These are phyloP conservation scores for Sideroxylon spinosum DNA, from an alignment of 179 eudicot species.

Conservation along the genomic window DNA sequence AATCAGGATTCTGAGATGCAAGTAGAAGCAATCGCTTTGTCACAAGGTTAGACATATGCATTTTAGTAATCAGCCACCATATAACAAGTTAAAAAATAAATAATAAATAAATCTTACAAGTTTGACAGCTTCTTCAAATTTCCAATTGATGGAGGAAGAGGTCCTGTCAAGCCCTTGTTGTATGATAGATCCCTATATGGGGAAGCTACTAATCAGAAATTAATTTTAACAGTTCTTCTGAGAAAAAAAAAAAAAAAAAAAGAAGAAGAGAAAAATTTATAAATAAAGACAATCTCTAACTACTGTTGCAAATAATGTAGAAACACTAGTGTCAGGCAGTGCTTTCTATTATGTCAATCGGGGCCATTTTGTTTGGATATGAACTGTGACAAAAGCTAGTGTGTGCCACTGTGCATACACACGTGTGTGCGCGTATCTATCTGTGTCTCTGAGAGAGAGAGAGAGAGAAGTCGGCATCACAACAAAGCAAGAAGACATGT, in stretches of 20 bases:
- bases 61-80: background rate
- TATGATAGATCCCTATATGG: slow-evolving; percentile 67
- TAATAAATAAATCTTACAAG: background rate
- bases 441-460: no score
- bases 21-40: background rate
- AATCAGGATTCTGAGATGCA: slow-evolving; percentile 28
- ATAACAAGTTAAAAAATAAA: background rate
- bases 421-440: no score
- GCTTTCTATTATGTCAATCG: background rate
- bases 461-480: no score
- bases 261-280: background rate
- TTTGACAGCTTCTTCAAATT: background rate
- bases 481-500: background rate
- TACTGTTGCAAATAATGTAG: background rate
- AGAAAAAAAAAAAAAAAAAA: no score
- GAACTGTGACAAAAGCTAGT: background rate
- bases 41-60: background rate
- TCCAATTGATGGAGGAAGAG: background rate
- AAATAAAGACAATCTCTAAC: background rate
- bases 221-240: background rate
- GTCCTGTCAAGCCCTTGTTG: slow-evolving; percentile 42
- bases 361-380: no score
- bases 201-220: slow-evolving; percentile 6
- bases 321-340: background rate
- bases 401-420: background rate